Evolutionary conservation across 768 basidiomycete genomes (phyloP), one percentile per base, ranked within the genome.

Genomic region (Pleurotus platypus): DNA sequence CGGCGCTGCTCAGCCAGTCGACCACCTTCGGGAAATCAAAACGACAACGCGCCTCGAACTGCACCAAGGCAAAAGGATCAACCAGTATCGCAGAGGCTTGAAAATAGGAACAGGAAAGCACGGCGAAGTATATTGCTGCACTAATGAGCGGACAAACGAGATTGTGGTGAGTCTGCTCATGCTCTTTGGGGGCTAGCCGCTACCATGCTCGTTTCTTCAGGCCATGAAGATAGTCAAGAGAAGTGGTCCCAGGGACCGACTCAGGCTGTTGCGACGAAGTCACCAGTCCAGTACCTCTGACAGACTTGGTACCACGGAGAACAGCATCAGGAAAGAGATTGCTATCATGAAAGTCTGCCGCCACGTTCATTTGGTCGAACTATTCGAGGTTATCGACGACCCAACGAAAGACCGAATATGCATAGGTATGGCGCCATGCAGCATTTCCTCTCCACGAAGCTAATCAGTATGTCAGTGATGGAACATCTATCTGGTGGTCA

Each of bases 371-470:
- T 78, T 93, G 47, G 92, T 92, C 16, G 79, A 83, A 55, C 77
- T 96, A 57, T 78, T 89, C 57, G 94, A 97, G 69, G 91, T 95
- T 64, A 92, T 97, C 60, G 93, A 96, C 69, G 93, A 94, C 70
- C 85, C 83, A 45, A 77, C 79, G 38, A 84, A 85, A 43, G 87
- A 89, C 61, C 87, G 89, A 70, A 87, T 96, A 46, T 96, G 89
- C 72, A 83, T 95, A 75, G 85, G 90, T 92, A 65, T 71, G 87
- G 75, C 18, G 38, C 9, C 57, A 27, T 48, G 39, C 27, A 13
- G 18, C 26, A 30, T 55, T 22, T 26, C 7, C 18, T 27, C 30
- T 53, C 26, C 35, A 18, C 27, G 15, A 18, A 18, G 43, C 27
- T 35, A 37, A 42, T 24, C 3, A 20, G 37, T 26, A 20, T 18